A percentile compares a stretch with the other conserved stretches of the same genome.
phyloP scores from a whole-genome alignment of 768 basidiomycete genomes.

The Ramaria sp. region DNA sequence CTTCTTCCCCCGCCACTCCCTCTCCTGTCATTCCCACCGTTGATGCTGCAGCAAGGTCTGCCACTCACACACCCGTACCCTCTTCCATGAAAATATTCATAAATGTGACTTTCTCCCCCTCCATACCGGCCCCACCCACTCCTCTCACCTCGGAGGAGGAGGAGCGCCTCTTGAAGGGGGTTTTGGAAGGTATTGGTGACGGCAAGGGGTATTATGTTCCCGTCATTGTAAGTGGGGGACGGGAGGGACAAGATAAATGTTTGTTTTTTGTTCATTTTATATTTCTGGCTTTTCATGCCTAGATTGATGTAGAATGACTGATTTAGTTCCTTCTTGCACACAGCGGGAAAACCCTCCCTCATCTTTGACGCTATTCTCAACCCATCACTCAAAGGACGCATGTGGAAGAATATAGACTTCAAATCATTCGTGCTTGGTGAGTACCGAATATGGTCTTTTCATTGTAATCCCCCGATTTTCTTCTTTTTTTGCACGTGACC shows the following conservation, averaged over 20 bases:
- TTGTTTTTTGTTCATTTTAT: conserved; percentile 8
- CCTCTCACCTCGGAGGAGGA: conserved; percentile 27
- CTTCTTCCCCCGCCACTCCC: conserved; percentile 18
- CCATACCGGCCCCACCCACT: conserved; percentile 50
- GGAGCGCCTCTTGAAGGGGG: conserved; percentile 46
- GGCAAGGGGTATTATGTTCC: conserved; percentile 53
- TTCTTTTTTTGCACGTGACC: neutral
- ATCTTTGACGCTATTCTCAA: conserved; percentile 71
- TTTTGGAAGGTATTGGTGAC: conserved; percentile 37
- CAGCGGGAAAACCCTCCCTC: conserved; percentile 58
- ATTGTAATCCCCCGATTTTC: neutral
- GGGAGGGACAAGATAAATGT: conserved; percentile 65
- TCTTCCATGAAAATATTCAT: conserved; percentile 56
- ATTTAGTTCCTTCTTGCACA: neutral
- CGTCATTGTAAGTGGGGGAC: conserved; percentile 53
- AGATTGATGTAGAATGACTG: conserved; percentile 2
- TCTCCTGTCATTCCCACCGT: neutral
- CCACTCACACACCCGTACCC: conserved; percentile 24
- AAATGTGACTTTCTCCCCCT: conserved; percentile 60
- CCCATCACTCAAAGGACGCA: conserved; percentile 43
- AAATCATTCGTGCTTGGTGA: conserved; percentile 60
- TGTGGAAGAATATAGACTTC: conserved; percentile 50
- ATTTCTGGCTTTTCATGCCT: conserved; percentile 6
- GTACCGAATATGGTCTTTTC: conserved; percentile 12
- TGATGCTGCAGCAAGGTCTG: conserved; percentile 7